These are phyloP conservation scores for Borovskyia barvae DNA, from an alignment of 208 protist species.

Conservation along the genomic window DNA sequence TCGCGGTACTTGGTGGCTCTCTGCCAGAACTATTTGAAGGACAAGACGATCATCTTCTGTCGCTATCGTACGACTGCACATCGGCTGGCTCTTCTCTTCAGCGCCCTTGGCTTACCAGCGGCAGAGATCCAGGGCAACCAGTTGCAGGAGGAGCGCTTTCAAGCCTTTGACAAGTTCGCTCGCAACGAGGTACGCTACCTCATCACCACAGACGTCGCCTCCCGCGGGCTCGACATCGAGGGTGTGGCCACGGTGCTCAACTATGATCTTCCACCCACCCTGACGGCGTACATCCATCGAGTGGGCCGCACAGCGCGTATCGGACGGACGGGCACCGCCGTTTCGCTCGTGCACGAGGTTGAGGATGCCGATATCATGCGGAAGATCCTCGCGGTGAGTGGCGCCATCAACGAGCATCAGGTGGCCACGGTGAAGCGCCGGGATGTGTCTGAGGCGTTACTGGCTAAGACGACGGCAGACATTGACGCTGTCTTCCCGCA, in stretches of 20 bases:
- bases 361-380: conserved; percentile 85
- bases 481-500: conserved; percentile 52
- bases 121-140: conserved; percentile 88
- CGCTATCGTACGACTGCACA: conserved; percentile 83
- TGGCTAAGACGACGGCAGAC: conserved; percentile 31
- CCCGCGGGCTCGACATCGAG: conserved; percentile 97
- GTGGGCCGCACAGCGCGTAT: conserved; percentile 97
- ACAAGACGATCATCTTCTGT: conserved; percentile 88
- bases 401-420: conserved; percentile 71
- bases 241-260: conserved; percentile 97
- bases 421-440: conserved; percentile 76
- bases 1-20: conserved; percentile 79
- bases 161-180: conserved; percentile 77
- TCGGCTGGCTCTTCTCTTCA: conserved; percentile 80
- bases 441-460: conserved; percentile 54
- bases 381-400: conserved; percentile 85
- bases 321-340: conserved; percentile 88
- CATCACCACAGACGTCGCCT: conserved; percentile 91
- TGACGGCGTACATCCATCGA: conserved; percentile 98
- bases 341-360: conserved; percentile 93
- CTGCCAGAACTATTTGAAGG: conserved; percentile 71
- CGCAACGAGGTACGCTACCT: conserved; percentile 79
- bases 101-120: conserved; percentile 55
- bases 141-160: conserved; percentile 82
- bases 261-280: conserved; percentile 95